Conservation (phyloP, 805 yeast species). For the Nakazawaea laoshanensis region DNA sequence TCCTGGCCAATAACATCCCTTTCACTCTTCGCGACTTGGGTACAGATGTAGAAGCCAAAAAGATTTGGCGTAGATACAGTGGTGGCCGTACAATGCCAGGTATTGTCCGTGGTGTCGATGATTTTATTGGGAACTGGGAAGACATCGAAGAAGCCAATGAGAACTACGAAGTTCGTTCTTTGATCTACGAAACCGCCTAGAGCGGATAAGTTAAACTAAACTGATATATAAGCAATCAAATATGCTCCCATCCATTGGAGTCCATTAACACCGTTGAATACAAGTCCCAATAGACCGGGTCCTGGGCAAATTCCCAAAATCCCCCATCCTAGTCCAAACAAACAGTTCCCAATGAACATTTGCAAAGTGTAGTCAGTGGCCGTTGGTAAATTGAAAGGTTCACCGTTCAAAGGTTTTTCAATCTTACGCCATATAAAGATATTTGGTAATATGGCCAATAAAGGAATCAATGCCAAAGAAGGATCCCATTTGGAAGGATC, state of each 20-base stretch:
- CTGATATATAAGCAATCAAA: slow-evolving; percentile 19
- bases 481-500: slow-evolving; percentile 34
- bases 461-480: slow-evolving; percentile 32
- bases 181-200: slow-evolving; percentile 56
- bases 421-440: slow-evolving; percentile 25
- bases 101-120: slow-evolving; percentile 74
- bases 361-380: slow-evolving; percentile 17
- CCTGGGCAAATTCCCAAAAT: slow-evolving; percentile 45
- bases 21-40: slow-evolving; percentile 73
- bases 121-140: slow-evolving; percentile 76
- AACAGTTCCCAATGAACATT: slow-evolving; percentile 31
- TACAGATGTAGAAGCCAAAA: slow-evolving; percentile 79
- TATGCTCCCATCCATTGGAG: slow-evolving; percentile 21
- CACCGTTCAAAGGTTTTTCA: background rate
- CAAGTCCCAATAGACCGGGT: slow-evolving; percentile 30
- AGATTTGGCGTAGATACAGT: slow-evolving; percentile 71
- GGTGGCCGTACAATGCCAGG: slow-evolving; percentile 77
- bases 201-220: no score
- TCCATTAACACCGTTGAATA: slow-evolving; percentile 18
- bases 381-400: slow-evolving; percentile 17
- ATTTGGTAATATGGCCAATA: slow-evolving; percentile 38
- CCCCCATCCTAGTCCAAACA: slow-evolving; percentile 51
- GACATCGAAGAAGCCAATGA: slow-evolving; percentile 81
- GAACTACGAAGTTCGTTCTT: slow-evolving; percentile 53
- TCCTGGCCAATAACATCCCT: slow-evolving; percentile 63